Evolutionary conservation across 495 filamentous ascomycete species (phyloP).

Genomic region (Penicillium silybi): DNA sequence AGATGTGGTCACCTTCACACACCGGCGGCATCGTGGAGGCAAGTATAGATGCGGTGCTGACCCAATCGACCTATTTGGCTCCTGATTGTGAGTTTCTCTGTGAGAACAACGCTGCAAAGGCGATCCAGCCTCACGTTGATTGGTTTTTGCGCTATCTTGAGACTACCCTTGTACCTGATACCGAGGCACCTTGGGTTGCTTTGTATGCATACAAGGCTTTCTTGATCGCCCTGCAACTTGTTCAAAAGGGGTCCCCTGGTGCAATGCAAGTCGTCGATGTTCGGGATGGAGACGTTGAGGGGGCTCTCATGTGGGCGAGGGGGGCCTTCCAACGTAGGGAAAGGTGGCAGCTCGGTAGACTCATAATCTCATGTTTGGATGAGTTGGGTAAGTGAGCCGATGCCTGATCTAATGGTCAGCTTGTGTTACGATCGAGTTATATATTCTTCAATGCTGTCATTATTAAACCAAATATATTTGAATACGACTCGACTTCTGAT

Average conservation of each 20-base stretch:
- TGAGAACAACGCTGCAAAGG: constrained; percentile 20
- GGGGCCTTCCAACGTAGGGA: constrained; percentile 24
- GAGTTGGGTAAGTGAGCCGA: background rate
- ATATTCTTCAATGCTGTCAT: too few relatives aligned
- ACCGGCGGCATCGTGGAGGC: constrained; percentile 30
- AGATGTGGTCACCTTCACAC: constrained; percentile 36
- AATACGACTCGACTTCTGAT: too few relatives aligned
- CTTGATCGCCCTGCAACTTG: constrained; percentile 36
- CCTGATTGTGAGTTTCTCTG: constrained; percentile 24
- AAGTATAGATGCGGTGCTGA: constrained; percentile 28
- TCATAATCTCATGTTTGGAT: constrained; percentile 31
- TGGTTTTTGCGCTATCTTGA: constrained; percentile 39
- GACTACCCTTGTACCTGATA: constrained; percentile 2
- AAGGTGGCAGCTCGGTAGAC: constrained; percentile 23
- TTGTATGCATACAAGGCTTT: constrained; percentile 39
- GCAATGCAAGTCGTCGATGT: constrained; percentile 29
- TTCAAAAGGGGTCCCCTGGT: constrained; percentile 19
- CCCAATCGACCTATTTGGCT: constrained; percentile 23
- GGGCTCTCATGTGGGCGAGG: constrained; percentile 30
- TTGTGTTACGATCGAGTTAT: too few relatives aligned
- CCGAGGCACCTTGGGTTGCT: constrained; percentile 32
- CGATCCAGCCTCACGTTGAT: constrained; percentile 31
- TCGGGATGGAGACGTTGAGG: constrained; percentile 24
- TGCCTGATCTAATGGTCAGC: too few relatives aligned
- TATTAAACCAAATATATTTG: too few relatives aligned